Evolutionary conservation across 2,329 filamentous ascomycete genomes (phyloP).

Genomic region (Pseudogymnoascus sp.): DNA sequence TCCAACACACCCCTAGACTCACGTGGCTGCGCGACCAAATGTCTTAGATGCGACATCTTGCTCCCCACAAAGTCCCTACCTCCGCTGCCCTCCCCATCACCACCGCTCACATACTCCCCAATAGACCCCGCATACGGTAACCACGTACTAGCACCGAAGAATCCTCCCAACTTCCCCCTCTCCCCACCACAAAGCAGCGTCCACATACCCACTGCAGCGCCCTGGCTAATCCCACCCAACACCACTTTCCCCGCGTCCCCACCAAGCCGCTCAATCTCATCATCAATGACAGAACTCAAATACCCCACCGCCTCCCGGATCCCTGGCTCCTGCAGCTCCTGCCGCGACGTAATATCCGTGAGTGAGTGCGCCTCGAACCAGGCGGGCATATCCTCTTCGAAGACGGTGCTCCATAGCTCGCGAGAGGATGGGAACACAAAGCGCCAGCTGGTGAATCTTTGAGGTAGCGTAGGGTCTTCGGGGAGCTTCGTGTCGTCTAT

Average conservation of each 20-base stretch:
- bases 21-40: neutral
- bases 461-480: conserved; percentile 22
- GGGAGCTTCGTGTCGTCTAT: conserved; percentile 20
- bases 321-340: conserved; percentile 38
- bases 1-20: neutral
- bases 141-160: conserved; percentile 42
- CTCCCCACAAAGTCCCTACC: neutral
- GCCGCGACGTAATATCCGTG: conserved; percentile 33
- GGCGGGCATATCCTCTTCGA: conserved; percentile 38
- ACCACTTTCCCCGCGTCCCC: conserved; percentile 34
- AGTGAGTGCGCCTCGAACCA: conserved; percentile 45
- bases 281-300: conserved; percentile 29
- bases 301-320: conserved; percentile 35
- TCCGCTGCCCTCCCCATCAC: neutral
- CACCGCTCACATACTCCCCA: conserved; percentile 15
- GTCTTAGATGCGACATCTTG: neutral
- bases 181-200: conserved; percentile 30
- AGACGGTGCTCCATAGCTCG: conserved; percentile 36
- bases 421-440: conserved; percentile 46
- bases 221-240: conserved; percentile 46
- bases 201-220: conserved; percentile 41
- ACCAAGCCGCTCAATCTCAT: conserved; percentile 29
- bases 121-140: conserved; percentile 35
- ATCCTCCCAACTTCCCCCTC: conserved; percentile 31
- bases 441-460: conserved; percentile 34